Conservation (phyloP, 2,329 filamentous ascomycete genomes). For the Lachnellula willkommii region DNA sequence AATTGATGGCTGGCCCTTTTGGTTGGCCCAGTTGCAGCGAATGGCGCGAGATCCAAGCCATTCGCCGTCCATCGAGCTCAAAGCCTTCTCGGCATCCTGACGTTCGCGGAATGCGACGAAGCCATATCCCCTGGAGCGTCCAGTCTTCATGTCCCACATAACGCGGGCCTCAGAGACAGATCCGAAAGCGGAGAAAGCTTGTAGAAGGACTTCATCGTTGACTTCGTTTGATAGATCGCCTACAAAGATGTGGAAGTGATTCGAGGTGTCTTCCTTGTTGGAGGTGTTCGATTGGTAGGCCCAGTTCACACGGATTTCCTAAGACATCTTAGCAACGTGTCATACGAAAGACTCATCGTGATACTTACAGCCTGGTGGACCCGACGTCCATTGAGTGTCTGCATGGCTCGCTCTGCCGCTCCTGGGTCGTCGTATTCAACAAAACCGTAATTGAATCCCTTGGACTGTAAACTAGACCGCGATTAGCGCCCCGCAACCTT, state of each 20-base stretch:
- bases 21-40: conserved; percentile 99
- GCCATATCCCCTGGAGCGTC: conserved; percentile 91
- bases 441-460: conserved; percentile 98
- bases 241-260: conserved; percentile 98
- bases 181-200: conserved; percentile 94
- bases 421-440: conserved; percentile 98
- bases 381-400: conserved; percentile 88
- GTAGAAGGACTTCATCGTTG: conserved; percentile 88
- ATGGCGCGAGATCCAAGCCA: conserved; percentile 98
- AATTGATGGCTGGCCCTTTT: conserved; percentile 99
- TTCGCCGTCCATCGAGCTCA: conserved; percentile 98
- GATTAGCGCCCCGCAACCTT: conserved; percentile 25
- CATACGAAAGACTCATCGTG: neutral
- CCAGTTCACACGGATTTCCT: conserved; percentile 99
- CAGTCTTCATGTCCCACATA: conserved; percentile 99
- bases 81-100: conserved; percentile 85
- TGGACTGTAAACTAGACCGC: conserved; percentile 56
- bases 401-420: conserved; percentile 94
- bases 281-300: conserved; percentile 94
- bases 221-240: conserved; percentile 97
- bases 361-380: conserved; percentile 85
- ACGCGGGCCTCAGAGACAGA: conserved; percentile 95
- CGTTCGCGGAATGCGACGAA: conserved; percentile 97
- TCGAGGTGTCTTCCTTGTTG: conserved; percentile 95
- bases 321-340: conserved; percentile 26